Conservation (phyloP, 2,329 filamentous ascomycete genomes). For the Colletotrichum scovillei region DNA sequence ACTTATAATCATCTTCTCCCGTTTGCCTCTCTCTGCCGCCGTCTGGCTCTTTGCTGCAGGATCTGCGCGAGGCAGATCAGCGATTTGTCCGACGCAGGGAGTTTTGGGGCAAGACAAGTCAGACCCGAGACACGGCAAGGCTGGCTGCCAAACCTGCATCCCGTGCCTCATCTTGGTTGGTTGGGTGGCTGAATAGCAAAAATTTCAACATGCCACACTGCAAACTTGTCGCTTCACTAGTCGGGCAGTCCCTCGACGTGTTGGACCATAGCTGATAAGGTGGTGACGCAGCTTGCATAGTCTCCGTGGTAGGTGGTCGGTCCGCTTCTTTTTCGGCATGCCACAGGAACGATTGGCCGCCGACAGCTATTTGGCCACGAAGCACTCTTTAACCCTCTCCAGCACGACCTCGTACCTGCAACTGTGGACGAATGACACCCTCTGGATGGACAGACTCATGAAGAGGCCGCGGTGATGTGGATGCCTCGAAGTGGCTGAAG, state of each 20-base stretch:
- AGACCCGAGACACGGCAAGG: slow-evolving; percentile 23
- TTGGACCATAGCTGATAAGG: not conserved
- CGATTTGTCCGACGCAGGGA: not conserved
- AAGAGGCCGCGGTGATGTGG: slow-evolving; percentile 12
- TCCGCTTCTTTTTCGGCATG: not conserved
- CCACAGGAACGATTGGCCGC: not conserved
- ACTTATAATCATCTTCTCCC: not conserved
- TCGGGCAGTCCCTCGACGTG: not conserved
- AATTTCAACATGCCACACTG: not conserved
- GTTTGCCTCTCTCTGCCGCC: slow-evolving; percentile 10
- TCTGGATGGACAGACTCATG: not conserved
- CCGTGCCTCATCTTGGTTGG: slow-evolving; percentile 15
- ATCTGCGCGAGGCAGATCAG: slow-evolving; percentile 7
- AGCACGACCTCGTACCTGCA: slow-evolving; percentile 21
- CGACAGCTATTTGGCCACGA: not conserved
- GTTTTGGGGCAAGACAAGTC: slow-evolving; percentile 12
- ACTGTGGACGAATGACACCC: not conserved
- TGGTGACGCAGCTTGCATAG: not conserved
- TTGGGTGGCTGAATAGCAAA: not conserved
- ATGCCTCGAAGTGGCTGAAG: slow-evolving; percentile 9
- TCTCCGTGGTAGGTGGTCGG: not conserved
- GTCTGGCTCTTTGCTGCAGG: not conserved
- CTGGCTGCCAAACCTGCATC: slow-evolving; percentile 29
- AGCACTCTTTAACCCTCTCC: not conserved
- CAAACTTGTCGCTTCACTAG: not conserved